Evolutionary conservation across 305 asterid species (phyloP).

Genomic region (Fraxinus xanthoxyloides): DNA sequence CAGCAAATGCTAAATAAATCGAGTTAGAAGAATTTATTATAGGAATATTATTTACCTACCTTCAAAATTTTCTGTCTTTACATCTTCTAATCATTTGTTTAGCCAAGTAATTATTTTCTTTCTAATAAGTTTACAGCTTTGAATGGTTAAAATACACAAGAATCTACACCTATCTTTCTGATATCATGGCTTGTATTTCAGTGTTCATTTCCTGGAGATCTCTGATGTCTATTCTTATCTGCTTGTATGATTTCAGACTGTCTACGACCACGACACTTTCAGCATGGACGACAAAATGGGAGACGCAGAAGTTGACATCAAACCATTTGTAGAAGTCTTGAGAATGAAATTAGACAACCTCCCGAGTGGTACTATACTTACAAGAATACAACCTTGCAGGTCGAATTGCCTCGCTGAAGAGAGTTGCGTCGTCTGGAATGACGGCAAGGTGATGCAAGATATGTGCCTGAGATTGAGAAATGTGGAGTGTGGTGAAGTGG

Average conservation of each 20-base stretch:
- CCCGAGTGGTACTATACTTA: slow-evolving; percentile 62
- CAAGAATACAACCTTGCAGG: slow-evolving; percentile 50
- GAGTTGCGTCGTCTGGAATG: slow-evolving; percentile 57
- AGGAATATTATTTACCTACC: background rate
- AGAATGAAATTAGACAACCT: slow-evolving; percentile 42
- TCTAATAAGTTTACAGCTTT: background rate
- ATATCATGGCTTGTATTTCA: background rate
- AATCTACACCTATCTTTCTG: background rate
- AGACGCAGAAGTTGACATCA: slow-evolving; percentile 67
- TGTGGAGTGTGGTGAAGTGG: slow-evolving; percentile 88
- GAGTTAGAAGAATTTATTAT: background rate
- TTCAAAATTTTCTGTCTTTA: background rate
- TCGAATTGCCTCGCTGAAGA: slow-evolving; percentile 74
- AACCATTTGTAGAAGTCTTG: slow-evolving; percentile 57
- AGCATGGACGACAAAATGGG: slow-evolving; percentile 91
- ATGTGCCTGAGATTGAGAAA: slow-evolving; percentile 72
- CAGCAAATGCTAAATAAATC: background rate
- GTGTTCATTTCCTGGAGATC: background rate
- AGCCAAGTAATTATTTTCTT: background rate
- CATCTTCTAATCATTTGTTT: background rate
- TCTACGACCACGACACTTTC: slow-evolving; percentile 85
- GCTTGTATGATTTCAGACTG: slow-evolving; percentile 46
- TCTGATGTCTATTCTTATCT: background rate
- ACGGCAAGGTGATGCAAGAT: slow-evolving; percentile 61
- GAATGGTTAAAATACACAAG: background rate